Conservation (phyloP, 495 filamentous ascomycete species). For the Xylaria flabelliformis region DNA sequence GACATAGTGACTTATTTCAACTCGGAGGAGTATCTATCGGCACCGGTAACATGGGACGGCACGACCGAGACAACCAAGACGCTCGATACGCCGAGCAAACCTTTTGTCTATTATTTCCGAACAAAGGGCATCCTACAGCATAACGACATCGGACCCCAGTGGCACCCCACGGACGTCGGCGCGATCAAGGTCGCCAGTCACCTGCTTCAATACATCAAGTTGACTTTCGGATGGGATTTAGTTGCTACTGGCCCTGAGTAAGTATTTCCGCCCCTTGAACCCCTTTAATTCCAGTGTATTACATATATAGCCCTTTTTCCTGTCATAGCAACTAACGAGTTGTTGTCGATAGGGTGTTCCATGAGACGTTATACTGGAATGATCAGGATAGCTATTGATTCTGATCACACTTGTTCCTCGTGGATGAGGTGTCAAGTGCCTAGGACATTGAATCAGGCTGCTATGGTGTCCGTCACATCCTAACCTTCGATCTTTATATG, state of each 20-base stretch:
- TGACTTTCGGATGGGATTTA: constrained; percentile 65
- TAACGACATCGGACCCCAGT: constrained; percentile 69
- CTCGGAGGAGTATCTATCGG: constrained; percentile 50
- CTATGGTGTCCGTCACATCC: not conserved
- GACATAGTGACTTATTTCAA: constrained; percentile 65
- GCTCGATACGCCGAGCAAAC: constrained; percentile 43
- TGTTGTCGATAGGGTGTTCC: constrained; percentile 53
- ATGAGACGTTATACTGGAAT: constrained; percentile 69
- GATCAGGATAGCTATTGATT: constrained; percentile 56
- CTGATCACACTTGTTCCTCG: not conserved
- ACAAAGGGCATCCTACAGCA: constrained; percentile 72
- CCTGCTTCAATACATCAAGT: constrained; percentile 61
- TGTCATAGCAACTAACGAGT: not conserved
- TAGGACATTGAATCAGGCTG: not conserved
- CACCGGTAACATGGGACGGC: constrained; percentile 52
- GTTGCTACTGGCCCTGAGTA: constrained; percentile 65
- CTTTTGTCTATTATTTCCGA: constrained; percentile 73
- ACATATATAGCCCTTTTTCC: not conserved
- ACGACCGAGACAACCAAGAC: constrained; percentile 48
- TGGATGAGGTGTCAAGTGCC: not conserved
- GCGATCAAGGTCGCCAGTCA: constrained; percentile 73
- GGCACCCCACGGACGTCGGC: constrained; percentile 71
- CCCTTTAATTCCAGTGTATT: not conserved
- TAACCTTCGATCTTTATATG: not conserved
- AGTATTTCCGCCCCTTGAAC: constrained; percentile 14